A percentile compares a stretch with the other conserved stretches of the same genome.
These are phyloP conservation scores for Camellia lanceoleosa DNA, from an alignment of 148 eudicot genomes.

Conservation along the genomic window DNA sequence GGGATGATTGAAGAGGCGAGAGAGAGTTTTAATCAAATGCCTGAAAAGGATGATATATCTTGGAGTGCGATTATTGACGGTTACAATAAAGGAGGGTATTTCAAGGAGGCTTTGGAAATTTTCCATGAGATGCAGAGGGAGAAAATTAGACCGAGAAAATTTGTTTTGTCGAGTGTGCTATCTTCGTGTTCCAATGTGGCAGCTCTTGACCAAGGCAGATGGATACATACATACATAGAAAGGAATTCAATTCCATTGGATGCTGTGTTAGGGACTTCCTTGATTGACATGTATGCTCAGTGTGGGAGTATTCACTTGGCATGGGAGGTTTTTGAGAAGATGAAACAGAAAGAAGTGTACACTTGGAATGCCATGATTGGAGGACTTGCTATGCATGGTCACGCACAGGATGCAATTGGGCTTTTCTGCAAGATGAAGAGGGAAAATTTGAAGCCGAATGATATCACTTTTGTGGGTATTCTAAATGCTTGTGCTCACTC, in stretches of 20 bases:
- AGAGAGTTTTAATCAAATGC: conserved; percentile 33
- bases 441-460: conserved; percentile 21
- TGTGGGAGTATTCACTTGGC: conserved; percentile 40
- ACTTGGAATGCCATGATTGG: conserved; percentile 52
- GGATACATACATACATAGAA: conserved; percentile 33
- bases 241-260: conserved; percentile 23
- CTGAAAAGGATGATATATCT: conserved; percentile 32
- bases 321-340: conserved; percentile 32
- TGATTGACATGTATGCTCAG: conserved; percentile 46
- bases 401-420: conserved; percentile 32
- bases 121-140: conserved; percentile 34
- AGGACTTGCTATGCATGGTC: conserved; percentile 40
- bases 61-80: conserved; percentile 51
- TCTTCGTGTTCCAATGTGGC: conserved; percentile 38
- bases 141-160: conserved; percentile 27
- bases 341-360: conserved; percentile 25
- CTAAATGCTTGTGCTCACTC: conserved; percentile 46
- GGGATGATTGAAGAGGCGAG: conserved; percentile 33
- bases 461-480: conserved; percentile 29
- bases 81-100: conserved; percentile 29
- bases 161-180: conserved; percentile 30
- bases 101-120: conserved; percentile 31
- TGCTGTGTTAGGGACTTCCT: conserved; percentile 39
- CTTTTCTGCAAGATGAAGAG: conserved; percentile 32
- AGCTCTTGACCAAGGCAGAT: conserved; percentile 43